Evolutionary conservation across 2,329 filamentous ascomycete species (phyloP).

Genomic region (Calonectria pseudoturangicola): DNA sequence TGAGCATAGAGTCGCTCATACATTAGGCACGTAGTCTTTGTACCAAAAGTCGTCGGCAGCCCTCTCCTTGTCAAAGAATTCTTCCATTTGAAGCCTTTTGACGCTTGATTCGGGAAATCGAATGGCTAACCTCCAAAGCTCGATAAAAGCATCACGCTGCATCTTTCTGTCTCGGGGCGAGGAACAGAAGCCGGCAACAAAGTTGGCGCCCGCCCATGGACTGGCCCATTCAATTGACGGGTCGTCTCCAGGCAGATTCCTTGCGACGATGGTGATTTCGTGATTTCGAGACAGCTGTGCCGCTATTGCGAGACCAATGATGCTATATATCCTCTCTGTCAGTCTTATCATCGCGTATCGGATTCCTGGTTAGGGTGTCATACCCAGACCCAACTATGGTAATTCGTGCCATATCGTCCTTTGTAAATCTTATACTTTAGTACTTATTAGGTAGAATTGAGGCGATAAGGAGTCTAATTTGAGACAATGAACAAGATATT

Average conservation of each 20-base stretch:
- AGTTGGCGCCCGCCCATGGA: slow-evolving; percentile 11
- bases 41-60: background rate
- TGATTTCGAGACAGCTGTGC: background rate
- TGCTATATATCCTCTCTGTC: background rate
- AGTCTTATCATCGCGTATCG: background rate
- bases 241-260: background rate
- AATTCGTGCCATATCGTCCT: slow-evolving; percentile 1
- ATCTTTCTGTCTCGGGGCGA: background rate
- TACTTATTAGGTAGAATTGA: background rate
- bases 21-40: background rate
- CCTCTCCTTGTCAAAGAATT: background rate
- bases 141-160: background rate
- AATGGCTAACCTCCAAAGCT: background rate
- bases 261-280: slow-evolving; percentile 2
- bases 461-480: background rate
- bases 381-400: slow-evolving; percentile 15
- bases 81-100: slow-evolving; percentile 5
- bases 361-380: too few relatives aligned
- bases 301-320: background rate
- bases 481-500: background rate
- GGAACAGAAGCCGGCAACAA: slow-evolving; percentile 13
- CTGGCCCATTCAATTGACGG: slow-evolving; percentile 6
- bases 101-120: slow-evolving; percentile 4
- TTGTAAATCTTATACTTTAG: background rate
- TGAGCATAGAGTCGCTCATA: background rate